Evolutionary conservation across 768 basidiomycete species (phyloP).

Genomic region (Pisolithus sp.): DNA sequence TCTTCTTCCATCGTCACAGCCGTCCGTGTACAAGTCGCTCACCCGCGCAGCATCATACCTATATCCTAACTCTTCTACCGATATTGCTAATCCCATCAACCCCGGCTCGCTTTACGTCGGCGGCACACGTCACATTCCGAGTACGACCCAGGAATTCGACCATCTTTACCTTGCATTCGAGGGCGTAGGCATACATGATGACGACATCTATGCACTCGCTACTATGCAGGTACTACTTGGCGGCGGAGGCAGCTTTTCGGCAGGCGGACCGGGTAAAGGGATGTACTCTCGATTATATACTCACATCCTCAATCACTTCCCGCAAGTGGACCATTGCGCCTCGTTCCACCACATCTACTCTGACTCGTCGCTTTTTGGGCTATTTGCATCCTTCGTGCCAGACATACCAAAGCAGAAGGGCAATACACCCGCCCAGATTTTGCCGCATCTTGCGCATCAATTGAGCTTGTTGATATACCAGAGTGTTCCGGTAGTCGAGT

Average conservation of each 20-base stretch:
- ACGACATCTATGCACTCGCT: conserved; percentile 88
- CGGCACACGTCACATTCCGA: conserved; percentile 66
- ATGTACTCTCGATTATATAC: conserved; percentile 99
- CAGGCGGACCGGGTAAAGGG: conserved; percentile 96
- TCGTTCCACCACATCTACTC: conserved; percentile 98
- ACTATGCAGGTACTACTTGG: conserved; percentile 93
- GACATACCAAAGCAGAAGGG: conserved; percentile 47
- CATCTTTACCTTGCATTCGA: conserved; percentile 93
- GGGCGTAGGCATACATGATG: conserved; percentile 83
- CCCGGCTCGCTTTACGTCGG: conserved; percentile 68
- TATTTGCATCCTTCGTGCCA: conserved; percentile 81
- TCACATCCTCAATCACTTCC: conserved; percentile 90
- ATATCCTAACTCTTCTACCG: conserved; percentile 32
- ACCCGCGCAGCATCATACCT: conserved; percentile 77
- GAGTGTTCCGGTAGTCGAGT: conserved; percentile 58
- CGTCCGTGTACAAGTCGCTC: conserved; percentile 57
- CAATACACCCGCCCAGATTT: conserved; percentile 62
- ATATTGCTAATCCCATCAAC: conserved; percentile 11
- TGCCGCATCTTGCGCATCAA: conserved; percentile 84
- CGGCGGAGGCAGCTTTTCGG: conserved; percentile 95
- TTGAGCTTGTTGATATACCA: conserved; percentile 75
- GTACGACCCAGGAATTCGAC: conserved; percentile 66
- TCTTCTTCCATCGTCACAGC: conserved; percentile 48
- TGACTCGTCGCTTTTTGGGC: conserved; percentile 88
- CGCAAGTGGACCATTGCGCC: conserved; percentile 90